Percentiles rank a stretch among this genome's conserved stretches.
Conservation (phyloP, 1,139 yeast genomes). For the Arxiozyma telluris region DNA sequence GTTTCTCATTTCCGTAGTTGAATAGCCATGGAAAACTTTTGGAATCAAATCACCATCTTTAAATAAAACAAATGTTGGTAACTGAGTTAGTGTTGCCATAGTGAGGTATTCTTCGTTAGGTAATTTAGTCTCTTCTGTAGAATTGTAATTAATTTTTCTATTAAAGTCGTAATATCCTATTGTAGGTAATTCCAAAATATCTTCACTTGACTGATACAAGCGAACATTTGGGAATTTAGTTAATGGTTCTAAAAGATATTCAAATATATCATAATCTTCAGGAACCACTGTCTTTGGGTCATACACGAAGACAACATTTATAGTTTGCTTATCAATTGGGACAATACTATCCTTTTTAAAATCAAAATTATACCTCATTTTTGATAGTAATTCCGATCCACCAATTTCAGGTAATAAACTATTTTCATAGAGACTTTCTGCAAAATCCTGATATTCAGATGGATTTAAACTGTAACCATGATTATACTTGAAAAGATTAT, state of each 20-base stretch:
- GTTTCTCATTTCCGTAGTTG: slow-evolving; percentile 54
- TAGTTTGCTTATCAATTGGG: slow-evolving; percentile 36
- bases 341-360: slow-evolving; percentile 7
- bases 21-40: slow-evolving; percentile 48
- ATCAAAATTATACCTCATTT: slow-evolving; percentile 12
- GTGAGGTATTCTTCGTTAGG: slow-evolving; percentile 40
- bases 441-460: slow-evolving; percentile 30
- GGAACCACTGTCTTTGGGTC: slow-evolving; percentile 42
- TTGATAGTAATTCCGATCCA: slow-evolving; percentile 8
- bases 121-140: slow-evolving; percentile 26
- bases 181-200: slow-evolving; percentile 35
- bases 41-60: slow-evolving; percentile 49
- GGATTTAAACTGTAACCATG: slow-evolving; percentile 10
- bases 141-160: slow-evolving; percentile 37
- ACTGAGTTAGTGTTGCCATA: slow-evolving; percentile 46
- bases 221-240: slow-evolving; percentile 49
- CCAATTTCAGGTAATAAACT: slow-evolving; percentile 32
- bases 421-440: slow-evolving; percentile 32
- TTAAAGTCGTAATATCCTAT: slow-evolving; percentile 39
- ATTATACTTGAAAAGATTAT: slow-evolving; percentile 21
- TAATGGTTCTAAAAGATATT: slow-evolving; percentile 49
- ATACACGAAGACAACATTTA: slow-evolving; percentile 47
- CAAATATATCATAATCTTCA: slow-evolving; percentile 55
- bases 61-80: slow-evolving; percentile 53
- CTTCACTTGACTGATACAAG: slow-evolving; percentile 45